phyloP scores from a whole-genome alignment of 129 eudicot species.

The Pittosporum tobira region DNA sequence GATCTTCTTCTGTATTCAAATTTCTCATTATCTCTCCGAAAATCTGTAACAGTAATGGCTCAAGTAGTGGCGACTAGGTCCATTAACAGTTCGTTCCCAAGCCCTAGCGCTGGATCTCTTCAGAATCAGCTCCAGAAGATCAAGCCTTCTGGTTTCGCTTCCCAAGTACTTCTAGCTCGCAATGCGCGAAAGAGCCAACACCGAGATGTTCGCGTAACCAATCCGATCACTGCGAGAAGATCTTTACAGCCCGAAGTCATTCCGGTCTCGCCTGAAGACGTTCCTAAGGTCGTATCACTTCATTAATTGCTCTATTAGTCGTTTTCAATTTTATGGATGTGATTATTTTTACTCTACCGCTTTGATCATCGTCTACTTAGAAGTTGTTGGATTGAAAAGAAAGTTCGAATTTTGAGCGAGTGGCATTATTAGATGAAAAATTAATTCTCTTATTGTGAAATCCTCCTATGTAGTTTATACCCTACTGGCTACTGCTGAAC shows the following conservation, averaged over 20 bases:
- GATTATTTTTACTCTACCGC: not conserved
- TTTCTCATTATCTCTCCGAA: no score
- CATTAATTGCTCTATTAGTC: not conserved
- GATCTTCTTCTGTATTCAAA: not conserved
- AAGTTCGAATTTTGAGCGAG: not conserved
- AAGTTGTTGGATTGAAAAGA: no score
- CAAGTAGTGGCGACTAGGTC: not conserved
- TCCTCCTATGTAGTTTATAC: no score
- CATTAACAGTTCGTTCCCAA: not conserved
- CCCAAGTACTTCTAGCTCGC: slow-evolving; percentile 18
- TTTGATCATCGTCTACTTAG: not conserved
- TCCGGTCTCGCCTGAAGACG: slow-evolving; percentile 67
- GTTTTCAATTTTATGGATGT: no score
- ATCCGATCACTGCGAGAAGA: slow-evolving; percentile 35
- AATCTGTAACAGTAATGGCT: not conserved
- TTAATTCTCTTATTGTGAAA: no score
- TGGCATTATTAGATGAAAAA: not conserved
- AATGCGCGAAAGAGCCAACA: slow-evolving; percentile 19
- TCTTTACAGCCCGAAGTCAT: slow-evolving; percentile 36
- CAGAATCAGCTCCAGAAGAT: not conserved
- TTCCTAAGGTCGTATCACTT: slow-evolving; percentile 35
- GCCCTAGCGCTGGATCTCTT: not conserved
- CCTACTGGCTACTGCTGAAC: no score
- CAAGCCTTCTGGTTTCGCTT: not conserved
- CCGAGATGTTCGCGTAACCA: slow-evolving; percentile 20